Evolutionary conservation across 1,284 basidiomycete species (phyloP), one percentile per base, ranked within the genome.

Genomic region (Puccinia triticina): DNA sequence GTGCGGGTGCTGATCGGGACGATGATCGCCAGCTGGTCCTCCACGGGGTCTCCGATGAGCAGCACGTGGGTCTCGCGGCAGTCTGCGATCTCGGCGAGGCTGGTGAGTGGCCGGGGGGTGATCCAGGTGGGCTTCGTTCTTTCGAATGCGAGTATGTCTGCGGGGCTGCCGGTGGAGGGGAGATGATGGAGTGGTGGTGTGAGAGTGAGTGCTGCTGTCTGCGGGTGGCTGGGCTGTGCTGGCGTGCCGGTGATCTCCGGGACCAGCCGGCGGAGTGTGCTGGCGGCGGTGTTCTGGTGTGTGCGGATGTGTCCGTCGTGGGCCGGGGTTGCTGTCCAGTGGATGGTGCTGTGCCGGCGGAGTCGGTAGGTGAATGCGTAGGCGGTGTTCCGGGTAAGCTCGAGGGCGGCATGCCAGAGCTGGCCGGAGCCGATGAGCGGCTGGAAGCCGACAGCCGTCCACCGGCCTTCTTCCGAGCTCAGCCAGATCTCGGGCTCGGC

Each of bases 41-140:
- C n/a, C n/a, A n/a, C 1, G 5, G 59, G 34, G 7, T 64, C 46
- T 12, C 12, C 29, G 59, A 77, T 32, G 37, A 77, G 21, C 8
- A 77, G 57, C 10, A 64, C 40, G 48, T 48, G 59, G 32, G 59
- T 64, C 26, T 77, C 76, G 40, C 29, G 40, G 0, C 3, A 12
- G n/a, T 21, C 21, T 3, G 76, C 50, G 48, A 77, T 46, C 34
- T 77, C 3, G 23, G 46, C 26, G 14, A 66, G 57, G 32, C 26
- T 11, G 40, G 23, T 11, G 21, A 77, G 29, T 16, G 59, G 46
- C 11, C 43, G 34, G 12, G 76, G 76, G 23, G 57, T n/a, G 18
- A 61, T 50, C 59, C 76, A 77, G 48, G 61, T 67, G 7, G 76
- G 76, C 48, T 77, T 77, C 10, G 76, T 66, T 43, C 76, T 7